phyloP scores from a whole-genome alignment of 352 stramenopile genomes.

The Globisporangium iwayamae region DNA sequence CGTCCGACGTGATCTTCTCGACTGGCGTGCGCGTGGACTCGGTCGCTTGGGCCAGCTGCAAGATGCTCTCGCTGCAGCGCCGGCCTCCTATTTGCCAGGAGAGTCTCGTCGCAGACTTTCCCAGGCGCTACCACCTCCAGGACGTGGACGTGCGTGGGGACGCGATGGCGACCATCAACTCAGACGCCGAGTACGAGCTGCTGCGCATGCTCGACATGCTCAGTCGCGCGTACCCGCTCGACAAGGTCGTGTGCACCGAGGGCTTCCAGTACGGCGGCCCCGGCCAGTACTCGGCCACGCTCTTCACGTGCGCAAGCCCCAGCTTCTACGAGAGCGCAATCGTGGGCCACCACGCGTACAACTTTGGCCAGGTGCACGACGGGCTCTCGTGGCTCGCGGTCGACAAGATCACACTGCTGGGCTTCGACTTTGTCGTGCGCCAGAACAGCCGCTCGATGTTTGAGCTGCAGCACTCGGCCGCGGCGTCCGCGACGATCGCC shows the following conservation, averaged over 20 bases:
- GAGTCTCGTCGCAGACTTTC: constrained; percentile 47
- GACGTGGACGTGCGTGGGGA: constrained; percentile 22
- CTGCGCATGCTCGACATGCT: constrained; percentile 44
- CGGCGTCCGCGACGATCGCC: constrained; percentile 16
- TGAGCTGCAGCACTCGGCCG: constrained; percentile 10
- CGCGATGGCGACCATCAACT: constrained; percentile 33
- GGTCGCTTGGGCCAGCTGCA: constrained; percentile 50
- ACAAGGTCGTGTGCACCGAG: constrained; percentile 35
- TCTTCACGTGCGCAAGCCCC: constrained; percentile 45
- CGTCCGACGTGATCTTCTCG: constrained; percentile 33
- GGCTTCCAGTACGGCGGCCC: constrained; percentile 31
- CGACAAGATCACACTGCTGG: constrained; percentile 47
- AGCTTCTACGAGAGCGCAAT: constrained; percentile 37
- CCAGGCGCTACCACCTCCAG: constrained; percentile 33
- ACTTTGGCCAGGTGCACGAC: constrained; percentile 31
- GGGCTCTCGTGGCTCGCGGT: constrained; percentile 39
- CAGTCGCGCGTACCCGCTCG: constrained; percentile 37
- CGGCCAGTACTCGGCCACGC: constrained; percentile 18
- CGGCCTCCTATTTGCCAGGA: constrained; percentile 54
- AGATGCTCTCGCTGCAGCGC: constrained; percentile 46
- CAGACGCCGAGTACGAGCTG: constrained; percentile 47
- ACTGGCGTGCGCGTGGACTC: constrained; percentile 46
- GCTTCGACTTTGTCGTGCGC: constrained; percentile 45
- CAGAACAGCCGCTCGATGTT: constrained; percentile 42
- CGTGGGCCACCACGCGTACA: constrained; percentile 32